These are phyloP conservation scores for Madurella mycetomatis DNA, from an alignment of 2,329 filamentous ascomycete species.

Conservation along the genomic window DNA sequence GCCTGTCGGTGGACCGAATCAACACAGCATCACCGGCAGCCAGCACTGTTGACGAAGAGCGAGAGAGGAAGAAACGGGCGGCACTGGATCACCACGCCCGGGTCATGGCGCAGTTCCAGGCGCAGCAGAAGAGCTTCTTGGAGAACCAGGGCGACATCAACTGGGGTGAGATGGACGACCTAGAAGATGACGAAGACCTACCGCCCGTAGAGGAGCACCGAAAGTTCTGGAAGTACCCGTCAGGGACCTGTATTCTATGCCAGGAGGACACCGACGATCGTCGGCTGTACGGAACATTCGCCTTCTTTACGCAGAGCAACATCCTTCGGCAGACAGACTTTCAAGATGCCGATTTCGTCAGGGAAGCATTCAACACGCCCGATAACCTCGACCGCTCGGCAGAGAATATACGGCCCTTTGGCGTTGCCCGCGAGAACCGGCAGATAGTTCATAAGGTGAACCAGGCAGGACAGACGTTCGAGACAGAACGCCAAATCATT, in stretches of 20 bases:
- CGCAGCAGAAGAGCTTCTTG: slow-evolving; percentile 93
- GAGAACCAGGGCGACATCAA: slow-evolving; percentile 82
- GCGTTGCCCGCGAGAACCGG: slow-evolving; percentile 82
- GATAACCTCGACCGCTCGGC: slow-evolving; percentile 79
- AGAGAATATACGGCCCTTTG: slow-evolving; percentile 80
- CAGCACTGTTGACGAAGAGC: slow-evolving; percentile 63
- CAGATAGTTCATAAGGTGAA: slow-evolving; percentile 72
- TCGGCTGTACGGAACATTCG: slow-evolving; percentile 87
- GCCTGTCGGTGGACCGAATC: slow-evolving; percentile 70
- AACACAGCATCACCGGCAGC: slow-evolving; percentile 77
- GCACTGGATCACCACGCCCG: slow-evolving; percentile 84
- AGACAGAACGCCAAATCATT: slow-evolving; percentile 72
- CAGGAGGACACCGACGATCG: slow-evolving; percentile 93
- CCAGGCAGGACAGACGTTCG: slow-evolving; percentile 64
- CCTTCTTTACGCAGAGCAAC: slow-evolving; percentile 77
- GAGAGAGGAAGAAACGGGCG: slow-evolving; percentile 82
- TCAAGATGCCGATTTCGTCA: slow-evolving; percentile 74
- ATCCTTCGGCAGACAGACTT: slow-evolving; percentile 85
- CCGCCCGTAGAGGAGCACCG: slow-evolving; percentile 60
- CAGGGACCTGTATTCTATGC: slow-evolving; percentile 90
- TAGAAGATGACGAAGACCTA: slow-evolving; percentile 62
- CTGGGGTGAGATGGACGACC: slow-evolving; percentile 80
- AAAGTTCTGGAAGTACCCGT: slow-evolving; percentile 84
- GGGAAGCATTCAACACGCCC: slow-evolving; percentile 76
- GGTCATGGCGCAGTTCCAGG: slow-evolving; percentile 97